phyloP scores from a whole-genome alignment of 768 basidiomycete species.

The Paxillus ammoniavirescens region DNA sequence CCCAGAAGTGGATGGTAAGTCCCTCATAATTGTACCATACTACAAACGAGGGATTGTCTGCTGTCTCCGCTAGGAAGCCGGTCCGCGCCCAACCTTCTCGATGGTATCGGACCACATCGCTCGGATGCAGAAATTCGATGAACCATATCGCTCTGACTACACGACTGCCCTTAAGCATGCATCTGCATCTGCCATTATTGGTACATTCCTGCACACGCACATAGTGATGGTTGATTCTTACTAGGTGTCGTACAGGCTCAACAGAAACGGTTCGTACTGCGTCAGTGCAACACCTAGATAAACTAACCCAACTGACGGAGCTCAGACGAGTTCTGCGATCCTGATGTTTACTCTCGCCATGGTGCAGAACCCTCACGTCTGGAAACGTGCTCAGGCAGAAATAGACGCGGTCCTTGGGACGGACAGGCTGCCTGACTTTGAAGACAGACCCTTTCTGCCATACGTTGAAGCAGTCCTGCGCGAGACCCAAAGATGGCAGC shows the following conservation, averaged over 20 bases:
- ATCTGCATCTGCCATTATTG: slow-evolving; percentile 9
- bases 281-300: background rate
- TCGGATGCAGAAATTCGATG: slow-evolving; percentile 17
- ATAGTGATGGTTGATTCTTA: background rate
- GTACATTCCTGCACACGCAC: background rate
- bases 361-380: slow-evolving; percentile 6
- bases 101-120: slow-evolving; percentile 16
- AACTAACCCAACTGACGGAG: background rate
- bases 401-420: slow-evolving; percentile 9
- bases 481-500: slow-evolving; percentile 12
- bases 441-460: slow-evolving; percentile 5
- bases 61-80: background rate
- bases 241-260: background rate
- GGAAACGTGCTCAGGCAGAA: slow-evolving; percentile 10
- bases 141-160: slow-evolving; percentile 1
- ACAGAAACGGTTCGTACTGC: slow-evolving; percentile 7
- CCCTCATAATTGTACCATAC: background rate
- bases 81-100: background rate
- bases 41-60: background rate
- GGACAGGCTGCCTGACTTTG: slow-evolving; percentile 7
- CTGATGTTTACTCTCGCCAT: slow-evolving; percentile 15
- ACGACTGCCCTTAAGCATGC: slow-evolving; percentile 11
- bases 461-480: slow-evolving; percentile 13
- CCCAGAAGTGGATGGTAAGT: slow-evolving; percentile 28
- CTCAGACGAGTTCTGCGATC: slow-evolving; percentile 8